These are phyloP conservation scores for Amanita inopinata DNA, from an alignment of 768 basidiomycete species.

Conservation along the genomic window DNA sequence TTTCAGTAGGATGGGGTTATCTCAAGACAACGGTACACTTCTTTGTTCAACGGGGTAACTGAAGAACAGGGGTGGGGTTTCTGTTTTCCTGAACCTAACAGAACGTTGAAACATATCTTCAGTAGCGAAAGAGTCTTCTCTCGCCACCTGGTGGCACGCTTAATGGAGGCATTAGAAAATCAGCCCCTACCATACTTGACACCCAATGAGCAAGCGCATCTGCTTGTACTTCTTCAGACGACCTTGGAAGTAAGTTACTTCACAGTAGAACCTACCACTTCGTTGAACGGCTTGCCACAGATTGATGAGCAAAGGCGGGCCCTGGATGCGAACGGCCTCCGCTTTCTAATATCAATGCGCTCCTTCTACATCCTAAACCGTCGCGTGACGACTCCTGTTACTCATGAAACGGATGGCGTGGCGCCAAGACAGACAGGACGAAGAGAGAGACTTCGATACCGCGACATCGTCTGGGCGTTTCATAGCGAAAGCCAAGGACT, in stretches of 20 bases:
- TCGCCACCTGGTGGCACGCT: conserved; percentile 42
- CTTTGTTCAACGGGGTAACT: conserved; percentile 42
- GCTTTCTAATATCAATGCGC: conserved; percentile 88
- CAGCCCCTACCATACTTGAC: conserved; percentile 62
- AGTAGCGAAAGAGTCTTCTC: conserved; percentile 43
- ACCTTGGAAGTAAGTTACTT: conserved; percentile 64
- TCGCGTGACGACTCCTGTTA: conserved; percentile 28
- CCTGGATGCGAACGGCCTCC: conserved; percentile 83
- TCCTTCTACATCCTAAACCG: conserved; percentile 82
- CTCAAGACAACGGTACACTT: conserved; percentile 26
- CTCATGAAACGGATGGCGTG: conserved; percentile 33
- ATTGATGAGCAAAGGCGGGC: conserved; percentile 87
- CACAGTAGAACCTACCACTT: not conserved
- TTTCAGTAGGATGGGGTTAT: not conserved
- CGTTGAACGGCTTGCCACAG: conserved; percentile 27
- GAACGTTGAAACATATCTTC: not conserved
- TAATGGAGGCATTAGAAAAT: conserved; percentile 58
- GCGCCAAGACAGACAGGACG: conserved; percentile 35
- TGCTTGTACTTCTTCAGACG: conserved; percentile 79
- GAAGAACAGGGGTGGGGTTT: conserved; percentile 35
- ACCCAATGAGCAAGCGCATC: conserved; percentile 71
- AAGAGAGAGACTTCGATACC: conserved; percentile 74
- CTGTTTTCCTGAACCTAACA: not conserved
- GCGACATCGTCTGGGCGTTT: conserved; percentile 96
- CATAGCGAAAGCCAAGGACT: conserved; percentile 92